Evolutionary conservation across 768 basidiomycete species (phyloP).

Genomic region (Boletellus emodensis): DNA sequence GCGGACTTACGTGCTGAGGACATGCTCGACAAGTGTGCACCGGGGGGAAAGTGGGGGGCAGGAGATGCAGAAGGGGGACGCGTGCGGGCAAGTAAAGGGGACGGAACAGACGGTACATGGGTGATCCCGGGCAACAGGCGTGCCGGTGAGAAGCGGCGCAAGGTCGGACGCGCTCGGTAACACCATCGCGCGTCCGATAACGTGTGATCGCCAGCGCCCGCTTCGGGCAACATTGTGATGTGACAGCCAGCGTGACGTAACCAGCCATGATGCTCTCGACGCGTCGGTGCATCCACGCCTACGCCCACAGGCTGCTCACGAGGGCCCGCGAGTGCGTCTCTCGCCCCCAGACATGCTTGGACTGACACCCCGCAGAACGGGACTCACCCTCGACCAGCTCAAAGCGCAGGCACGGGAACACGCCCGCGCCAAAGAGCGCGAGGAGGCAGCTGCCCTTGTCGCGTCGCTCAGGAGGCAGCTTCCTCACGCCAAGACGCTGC

Average conservation of each 20-base stretch:
- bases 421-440: conserved; percentile 31
- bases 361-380: conserved; percentile 35
- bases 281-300: conserved; percentile 30
- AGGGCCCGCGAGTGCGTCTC: conserved; percentile 60
- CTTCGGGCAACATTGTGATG: too few species aligned
- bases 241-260: too few species aligned
- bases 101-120: neutral
- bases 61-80: neutral
- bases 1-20: conserved; percentile 15
- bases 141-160: neutral
- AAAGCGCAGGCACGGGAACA: conserved; percentile 27
- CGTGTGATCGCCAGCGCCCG: too few species aligned
- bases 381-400: conserved; percentile 39
- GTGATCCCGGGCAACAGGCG: neutral
- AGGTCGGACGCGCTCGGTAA: too few species aligned
- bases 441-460: conserved; percentile 14
- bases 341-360: neutral
- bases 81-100: too few species aligned
- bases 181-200: neutral
- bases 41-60: neutral
- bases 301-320: conserved; percentile 64
- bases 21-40: neutral
- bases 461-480: conserved; percentile 13
- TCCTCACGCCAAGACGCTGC: conserved; percentile 5
- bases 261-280: too few species aligned